These are phyloP conservation scores for Scheffersomyces stambukii DNA, from an alignment of 1,139 yeast species.

Conservation along the genomic window DNA sequence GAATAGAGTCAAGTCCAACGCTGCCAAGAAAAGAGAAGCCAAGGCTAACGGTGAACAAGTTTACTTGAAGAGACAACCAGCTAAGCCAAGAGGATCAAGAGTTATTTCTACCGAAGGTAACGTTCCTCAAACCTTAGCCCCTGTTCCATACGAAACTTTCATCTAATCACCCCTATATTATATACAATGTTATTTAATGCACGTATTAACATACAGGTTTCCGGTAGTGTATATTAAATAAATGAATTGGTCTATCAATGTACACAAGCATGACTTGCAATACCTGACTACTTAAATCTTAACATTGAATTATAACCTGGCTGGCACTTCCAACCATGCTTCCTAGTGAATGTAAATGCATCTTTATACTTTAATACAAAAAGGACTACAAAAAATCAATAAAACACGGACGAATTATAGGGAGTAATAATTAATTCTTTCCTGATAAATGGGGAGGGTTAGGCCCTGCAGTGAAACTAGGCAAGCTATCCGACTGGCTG, in stretches of 20 bases:
- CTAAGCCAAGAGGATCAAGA: slow-evolving; percentile 91
- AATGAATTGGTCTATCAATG: too few relatives aligned
- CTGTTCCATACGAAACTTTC: slow-evolving; percentile 99
- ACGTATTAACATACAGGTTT: slow-evolving; percentile 7
- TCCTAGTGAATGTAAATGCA: too few relatives aligned
- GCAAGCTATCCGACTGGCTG: slow-evolving; percentile 2
- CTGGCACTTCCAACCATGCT: too few relatives aligned
- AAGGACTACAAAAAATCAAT: too few relatives aligned
- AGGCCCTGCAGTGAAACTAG: slow-evolving; percentile 2
- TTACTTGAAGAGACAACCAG: slow-evolving; percentile 97
- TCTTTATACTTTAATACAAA: too few relatives aligned
- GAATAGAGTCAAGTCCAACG: slow-evolving; percentile 96
- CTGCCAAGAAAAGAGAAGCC: slow-evolving; percentile 91
- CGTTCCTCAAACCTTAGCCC: slow-evolving; percentile 96
- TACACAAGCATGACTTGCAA: too few relatives aligned
- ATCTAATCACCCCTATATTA: slow-evolving; percentile 46
- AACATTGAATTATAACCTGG: too few relatives aligned
- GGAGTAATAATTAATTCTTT: too few relatives aligned
- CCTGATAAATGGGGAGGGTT: too few relatives aligned
- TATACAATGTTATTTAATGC: slow-evolving; percentile 12
- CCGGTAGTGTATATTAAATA: too few relatives aligned
- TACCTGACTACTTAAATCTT: too few relatives aligned
- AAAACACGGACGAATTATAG: too few relatives aligned
- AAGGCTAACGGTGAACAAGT: slow-evolving; percentile 91
- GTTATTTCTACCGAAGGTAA: slow-evolving; percentile 72